Conservation (phyloP, 352 stramenopile genomes). For the Globisporangium paroecandrum region DNA sequence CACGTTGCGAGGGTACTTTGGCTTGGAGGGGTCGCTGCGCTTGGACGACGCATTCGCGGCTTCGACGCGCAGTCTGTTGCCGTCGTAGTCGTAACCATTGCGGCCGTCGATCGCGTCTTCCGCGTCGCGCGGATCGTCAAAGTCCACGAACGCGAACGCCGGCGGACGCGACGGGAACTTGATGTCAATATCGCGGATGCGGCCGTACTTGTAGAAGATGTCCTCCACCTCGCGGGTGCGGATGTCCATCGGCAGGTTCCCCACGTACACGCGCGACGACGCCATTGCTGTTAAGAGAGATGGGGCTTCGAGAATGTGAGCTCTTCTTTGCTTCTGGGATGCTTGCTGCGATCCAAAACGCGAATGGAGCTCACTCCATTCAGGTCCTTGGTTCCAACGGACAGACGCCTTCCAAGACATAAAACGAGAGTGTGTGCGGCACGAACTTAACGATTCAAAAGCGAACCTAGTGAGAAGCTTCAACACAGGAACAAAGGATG, state of each 20-base stretch:
- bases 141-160: conserved; percentile 73
- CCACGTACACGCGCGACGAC: conserved; percentile 55
- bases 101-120: conserved; percentile 56
- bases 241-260: conserved; percentile 73
- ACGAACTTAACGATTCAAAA: not conserved
- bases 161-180: conserved; percentile 65
- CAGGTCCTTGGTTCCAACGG: not conserved
- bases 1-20: conserved; percentile 40
- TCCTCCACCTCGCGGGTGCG: conserved; percentile 72
- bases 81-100: conserved; percentile 60
- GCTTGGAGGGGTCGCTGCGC: conserved; percentile 12
- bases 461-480: not conserved
- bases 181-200: conserved; percentile 58
- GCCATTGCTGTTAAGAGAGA: conserved; percentile 22
- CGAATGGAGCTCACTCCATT: not conserved
- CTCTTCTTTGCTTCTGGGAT: not conserved
- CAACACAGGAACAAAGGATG: not conserved
- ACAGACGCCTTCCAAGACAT: not conserved
- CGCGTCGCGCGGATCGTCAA: conserved; percentile 63
- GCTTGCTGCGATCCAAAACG: conserved; percentile 11
- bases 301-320: not conserved
- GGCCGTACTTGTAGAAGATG: conserved; percentile 72
- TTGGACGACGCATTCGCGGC: conserved; percentile 36
- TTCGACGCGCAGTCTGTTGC: conserved; percentile 55
- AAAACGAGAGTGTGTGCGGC: not conserved